Base-by-base conservation (phyloP, 2,329 filamentous ascomycete species). In the Nemania abortiva region DNA sequence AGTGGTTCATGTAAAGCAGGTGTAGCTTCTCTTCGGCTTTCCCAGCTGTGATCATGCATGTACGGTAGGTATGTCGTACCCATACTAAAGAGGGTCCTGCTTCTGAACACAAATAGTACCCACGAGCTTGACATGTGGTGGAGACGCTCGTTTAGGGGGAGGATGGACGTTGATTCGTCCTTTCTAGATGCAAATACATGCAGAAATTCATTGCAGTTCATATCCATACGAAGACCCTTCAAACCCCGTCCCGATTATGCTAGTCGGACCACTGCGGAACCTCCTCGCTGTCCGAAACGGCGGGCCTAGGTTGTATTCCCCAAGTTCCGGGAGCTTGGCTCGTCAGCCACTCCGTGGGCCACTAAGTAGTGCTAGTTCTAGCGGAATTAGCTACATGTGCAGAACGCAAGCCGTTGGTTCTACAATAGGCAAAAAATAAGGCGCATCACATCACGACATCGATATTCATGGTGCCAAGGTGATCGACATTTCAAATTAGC, bases 401-500 rank as follows among this genome's bases (percentile, higher is more conserved):
- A 18, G 39, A 42, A 11, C 10, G 15, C 10, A 47, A 47, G n/a
- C 42, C 4, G 37, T n/a, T 24, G 22, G 49, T 42, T 56, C 31
- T 39, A 10, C 7, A 56, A 56, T 22, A 9, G 50, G 56, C 29
- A 47, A 37, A 20, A 39, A 24, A 39, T 20, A 34, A n/a, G n/a
- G 49, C 52, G 47, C 31, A 56, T 56, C 39, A 27, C 24, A 29
- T 39, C 53, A 34, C 39, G 24, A 27, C 29, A 34, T 22, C 13
- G 24, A 31, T 47, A 18, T 52, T 34, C 24, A 49, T 54, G 39
- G 42, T 29, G 65, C 65, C 55, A 68, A 68, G 60, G 20, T 29
- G 27, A 49, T 56, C 50, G 29, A 64, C 60, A 68, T 63, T 64
- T 56, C 55, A 64, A 55, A 64, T 59, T 54, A 49, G 18, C 42